phyloP scores from a whole-genome alignment of 495 filamentous ascomycete genomes.

The Viridothelium virens region DNA sequence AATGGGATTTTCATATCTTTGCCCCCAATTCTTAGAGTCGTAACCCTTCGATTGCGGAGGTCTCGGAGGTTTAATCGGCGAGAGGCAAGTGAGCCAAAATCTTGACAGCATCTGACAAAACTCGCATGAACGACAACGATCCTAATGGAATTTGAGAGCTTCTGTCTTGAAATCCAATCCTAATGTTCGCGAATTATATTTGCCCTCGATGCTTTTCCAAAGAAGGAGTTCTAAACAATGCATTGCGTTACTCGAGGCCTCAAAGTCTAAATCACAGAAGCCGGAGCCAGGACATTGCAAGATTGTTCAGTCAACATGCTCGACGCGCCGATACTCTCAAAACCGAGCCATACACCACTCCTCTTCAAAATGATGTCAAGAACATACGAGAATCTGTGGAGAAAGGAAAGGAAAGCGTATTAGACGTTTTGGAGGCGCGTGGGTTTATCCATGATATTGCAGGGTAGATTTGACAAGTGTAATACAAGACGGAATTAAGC shows the following conservation, averaged over 20 bases:
- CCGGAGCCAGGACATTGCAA: not conserved
- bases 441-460: constrained; percentile 73
- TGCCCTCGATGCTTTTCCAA: not conserved
- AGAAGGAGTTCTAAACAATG: not conserved
- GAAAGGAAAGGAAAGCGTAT: constrained; percentile 50
- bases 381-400: constrained; percentile 47
- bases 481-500: constrained; percentile 3
- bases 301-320: not conserved
- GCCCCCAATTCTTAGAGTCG: too few relatives aligned
- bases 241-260: not conserved
- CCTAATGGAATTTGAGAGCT: too few relatives aligned
- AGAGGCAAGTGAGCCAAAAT: too few relatives aligned
- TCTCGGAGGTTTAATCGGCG: too few relatives aligned
- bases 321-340: not conserved
- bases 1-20: too few relatives aligned
- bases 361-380: not conserved
- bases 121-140: too few relatives aligned
- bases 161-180: not conserved
- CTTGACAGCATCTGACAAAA: too few relatives aligned
- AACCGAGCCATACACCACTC: constrained; percentile 13
- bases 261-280: not conserved
- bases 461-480: constrained; percentile 50
- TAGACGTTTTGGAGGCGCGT: constrained; percentile 66
- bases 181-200: not conserved
- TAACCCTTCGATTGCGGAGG: too few relatives aligned